phyloP scores from a whole-genome alignment of 352 stramenopile genomes.

The Bremia lactucae region DNA sequence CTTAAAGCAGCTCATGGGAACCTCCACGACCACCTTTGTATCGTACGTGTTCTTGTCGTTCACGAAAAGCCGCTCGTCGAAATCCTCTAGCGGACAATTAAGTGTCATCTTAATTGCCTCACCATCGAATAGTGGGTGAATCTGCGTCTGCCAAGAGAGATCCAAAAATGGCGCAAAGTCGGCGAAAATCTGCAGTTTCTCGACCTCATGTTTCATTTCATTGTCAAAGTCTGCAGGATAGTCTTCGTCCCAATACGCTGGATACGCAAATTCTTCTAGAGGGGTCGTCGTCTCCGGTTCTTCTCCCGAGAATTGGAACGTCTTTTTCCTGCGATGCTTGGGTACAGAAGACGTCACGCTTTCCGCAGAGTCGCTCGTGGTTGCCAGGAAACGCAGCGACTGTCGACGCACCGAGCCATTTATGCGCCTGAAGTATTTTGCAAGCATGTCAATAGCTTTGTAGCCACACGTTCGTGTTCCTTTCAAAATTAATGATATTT shows the following conservation, averaged over 20 bases:
- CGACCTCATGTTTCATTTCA: slow-evolving; percentile 79
- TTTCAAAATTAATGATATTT: slow-evolving; percentile 7
- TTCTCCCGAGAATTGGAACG: slow-evolving; percentile 53
- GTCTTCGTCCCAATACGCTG: slow-evolving; percentile 66
- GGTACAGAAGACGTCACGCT: slow-evolving; percentile 1
- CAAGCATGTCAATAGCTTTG: slow-evolving; percentile 14
- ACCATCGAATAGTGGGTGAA: slow-evolving; percentile 68
- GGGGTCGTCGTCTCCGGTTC: slow-evolving; percentile 20
- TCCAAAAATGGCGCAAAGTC: slow-evolving; percentile 71
- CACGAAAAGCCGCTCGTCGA: slow-evolving; percentile 70
- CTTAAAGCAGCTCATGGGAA: slow-evolving; percentile 54
- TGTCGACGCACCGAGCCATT: slow-evolving; percentile 13
- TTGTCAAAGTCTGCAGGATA: slow-evolving; percentile 63
- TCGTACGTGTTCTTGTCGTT: slow-evolving; percentile 74
- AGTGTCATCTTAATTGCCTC: slow-evolving; percentile 54
- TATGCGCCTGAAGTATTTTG: slow-evolving; percentile 21
- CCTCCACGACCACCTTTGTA: slow-evolving; percentile 74
- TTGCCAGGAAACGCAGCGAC: slow-evolving; percentile 28
- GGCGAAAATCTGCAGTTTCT: slow-evolving; percentile 75
- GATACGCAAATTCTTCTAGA: slow-evolving; percentile 63
- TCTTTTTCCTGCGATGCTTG: slow-evolving; percentile 49
- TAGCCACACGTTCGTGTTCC: slow-evolving; percentile 10
- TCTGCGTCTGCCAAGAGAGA: slow-evolving; percentile 67
- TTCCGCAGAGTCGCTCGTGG: background rate
- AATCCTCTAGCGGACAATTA: slow-evolving; percentile 73